Conservation (phyloP, 2,329 filamentous ascomycete species). For the Metarhizium guizhouense region DNA sequence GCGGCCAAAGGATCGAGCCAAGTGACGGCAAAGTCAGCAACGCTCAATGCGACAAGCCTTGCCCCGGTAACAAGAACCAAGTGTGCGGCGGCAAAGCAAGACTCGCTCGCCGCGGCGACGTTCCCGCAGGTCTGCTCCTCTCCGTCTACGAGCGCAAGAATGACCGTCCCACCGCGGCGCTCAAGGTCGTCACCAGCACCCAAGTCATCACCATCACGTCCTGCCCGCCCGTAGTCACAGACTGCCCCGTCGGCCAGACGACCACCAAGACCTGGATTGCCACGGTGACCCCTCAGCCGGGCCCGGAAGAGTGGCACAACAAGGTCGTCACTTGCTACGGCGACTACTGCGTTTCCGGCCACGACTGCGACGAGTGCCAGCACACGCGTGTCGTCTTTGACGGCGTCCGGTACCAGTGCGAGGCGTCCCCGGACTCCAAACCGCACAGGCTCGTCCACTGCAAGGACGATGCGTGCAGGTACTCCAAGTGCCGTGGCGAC, state of each 20-base stretch:
- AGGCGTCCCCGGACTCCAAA: constrained; percentile 11
- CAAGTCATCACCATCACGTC: constrained; percentile 20
- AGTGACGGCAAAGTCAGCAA: background rate
- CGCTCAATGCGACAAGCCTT: background rate
- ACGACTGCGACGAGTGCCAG: constrained; percentile 13
- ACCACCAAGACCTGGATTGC: constrained; percentile 10
- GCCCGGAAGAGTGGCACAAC: constrained; percentile 15
- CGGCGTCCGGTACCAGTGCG: constrained; percentile 14
- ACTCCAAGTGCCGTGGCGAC: constrained; percentile 13
- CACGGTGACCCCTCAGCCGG: constrained; percentile 11
- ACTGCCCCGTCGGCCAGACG: constrained; percentile 15
- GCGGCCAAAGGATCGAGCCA: background rate
- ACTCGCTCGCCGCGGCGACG: background rate
- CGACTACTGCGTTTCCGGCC: constrained; percentile 20
- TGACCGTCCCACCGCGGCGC: background rate
- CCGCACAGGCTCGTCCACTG: constrained; percentile 21
- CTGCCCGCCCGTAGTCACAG: constrained; percentile 13
- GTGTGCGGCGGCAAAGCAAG: background rate
- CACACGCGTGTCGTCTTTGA: background rate
- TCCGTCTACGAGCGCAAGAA: background rate
- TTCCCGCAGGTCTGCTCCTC: background rate
- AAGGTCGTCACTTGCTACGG: constrained; percentile 28
- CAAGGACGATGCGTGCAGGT: constrained; percentile 18
- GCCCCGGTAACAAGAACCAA: background rate
- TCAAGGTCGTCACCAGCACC: constrained; percentile 19